Conservation (phyloP, 352 stramenopile species). For the Globisporangium cederbergense region DNA sequence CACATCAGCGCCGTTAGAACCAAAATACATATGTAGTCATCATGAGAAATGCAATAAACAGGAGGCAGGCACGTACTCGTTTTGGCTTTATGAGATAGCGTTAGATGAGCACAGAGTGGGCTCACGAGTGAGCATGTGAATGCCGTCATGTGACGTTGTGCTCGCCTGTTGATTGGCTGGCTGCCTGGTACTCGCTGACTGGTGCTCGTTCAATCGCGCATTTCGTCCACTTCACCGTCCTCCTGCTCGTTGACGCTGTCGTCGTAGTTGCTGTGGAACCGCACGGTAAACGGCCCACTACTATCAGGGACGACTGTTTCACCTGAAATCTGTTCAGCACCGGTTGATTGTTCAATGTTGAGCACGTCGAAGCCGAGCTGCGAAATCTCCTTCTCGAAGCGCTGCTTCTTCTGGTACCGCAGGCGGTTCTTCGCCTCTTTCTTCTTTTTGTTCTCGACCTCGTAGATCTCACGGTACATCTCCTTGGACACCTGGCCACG, state of each 20-base stretch:
- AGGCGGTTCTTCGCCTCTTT: conserved; percentile 67
- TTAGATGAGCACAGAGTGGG: neutral
- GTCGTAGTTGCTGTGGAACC: neutral
- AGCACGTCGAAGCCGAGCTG: conserved; percentile 56
- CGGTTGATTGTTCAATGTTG: conserved; percentile 24
- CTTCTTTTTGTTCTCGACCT: conserved; percentile 69
- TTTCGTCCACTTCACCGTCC: conserved; percentile 36
- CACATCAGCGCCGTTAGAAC: too few species aligned
- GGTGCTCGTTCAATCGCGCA: conserved; percentile 14
- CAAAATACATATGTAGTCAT: neutral
- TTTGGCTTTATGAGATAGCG: neutral
- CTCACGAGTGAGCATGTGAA: neutral
- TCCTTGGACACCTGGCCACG: conserved; percentile 63
- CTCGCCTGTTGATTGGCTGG: neutral
- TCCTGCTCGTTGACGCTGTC: conserved; percentile 19
- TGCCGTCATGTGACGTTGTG: neutral
- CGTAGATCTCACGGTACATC: conserved; percentile 72
- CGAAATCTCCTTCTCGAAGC: conserved; percentile 60
- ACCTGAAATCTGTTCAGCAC: neutral
- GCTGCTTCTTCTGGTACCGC: conserved; percentile 40
- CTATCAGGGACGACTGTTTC: neutral
- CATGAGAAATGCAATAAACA: conserved; percentile 1
- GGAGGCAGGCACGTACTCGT: conserved; percentile 4
- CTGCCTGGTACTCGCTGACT: too few species aligned
- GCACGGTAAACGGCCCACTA: neutral